A percentile compares a stretch with the other conserved stretches of the same genome.
phyloP scores from a whole-genome alignment of 2,329 filamentous ascomycete species.

The Talaromyces pinophilus region DNA sequence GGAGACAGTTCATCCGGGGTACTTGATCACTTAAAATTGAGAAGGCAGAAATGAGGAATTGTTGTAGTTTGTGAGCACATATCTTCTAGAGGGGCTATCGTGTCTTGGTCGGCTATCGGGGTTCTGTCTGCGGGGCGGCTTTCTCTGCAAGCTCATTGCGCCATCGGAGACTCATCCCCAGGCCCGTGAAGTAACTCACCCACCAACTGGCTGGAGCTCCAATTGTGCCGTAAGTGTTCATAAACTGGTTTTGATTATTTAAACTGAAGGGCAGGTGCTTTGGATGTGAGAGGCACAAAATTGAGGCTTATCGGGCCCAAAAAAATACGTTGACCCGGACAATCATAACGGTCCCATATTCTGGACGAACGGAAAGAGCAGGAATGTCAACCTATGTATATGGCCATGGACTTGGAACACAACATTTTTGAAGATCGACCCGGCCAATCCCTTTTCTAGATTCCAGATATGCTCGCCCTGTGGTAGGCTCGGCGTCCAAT shows the following conservation, averaged over 20 bases:
- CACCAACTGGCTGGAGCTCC: neutral
- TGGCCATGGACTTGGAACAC: neutral
- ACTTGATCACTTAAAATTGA: neutral
- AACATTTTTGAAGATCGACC: neutral
- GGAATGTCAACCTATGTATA: neutral
- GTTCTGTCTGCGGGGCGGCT: conserved; percentile 13
- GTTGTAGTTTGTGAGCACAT: neutral
- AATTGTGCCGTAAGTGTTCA: neutral
- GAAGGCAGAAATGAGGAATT: neutral
- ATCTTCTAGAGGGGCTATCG: neutral
- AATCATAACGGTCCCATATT: neutral
- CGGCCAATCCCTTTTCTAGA: neutral
- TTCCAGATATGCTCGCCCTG: neutral
- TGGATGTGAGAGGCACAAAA: neutral
- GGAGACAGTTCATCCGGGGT: conserved; percentile 18
- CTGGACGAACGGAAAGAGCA: neutral
- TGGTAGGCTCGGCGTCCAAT: neutral
- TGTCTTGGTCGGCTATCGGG: neutral
- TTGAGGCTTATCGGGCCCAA: neutral
- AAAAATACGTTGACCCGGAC: neutral
- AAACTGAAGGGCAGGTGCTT: too few species aligned
- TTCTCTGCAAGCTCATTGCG: conserved; percentile 10
- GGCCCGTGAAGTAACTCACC: neutral
- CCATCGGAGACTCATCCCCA: neutral
- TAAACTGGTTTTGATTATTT: neutral